phyloP scores from a whole-genome alignment of 768 basidiomycete genomes.

The Suillus subaureus region DNA sequence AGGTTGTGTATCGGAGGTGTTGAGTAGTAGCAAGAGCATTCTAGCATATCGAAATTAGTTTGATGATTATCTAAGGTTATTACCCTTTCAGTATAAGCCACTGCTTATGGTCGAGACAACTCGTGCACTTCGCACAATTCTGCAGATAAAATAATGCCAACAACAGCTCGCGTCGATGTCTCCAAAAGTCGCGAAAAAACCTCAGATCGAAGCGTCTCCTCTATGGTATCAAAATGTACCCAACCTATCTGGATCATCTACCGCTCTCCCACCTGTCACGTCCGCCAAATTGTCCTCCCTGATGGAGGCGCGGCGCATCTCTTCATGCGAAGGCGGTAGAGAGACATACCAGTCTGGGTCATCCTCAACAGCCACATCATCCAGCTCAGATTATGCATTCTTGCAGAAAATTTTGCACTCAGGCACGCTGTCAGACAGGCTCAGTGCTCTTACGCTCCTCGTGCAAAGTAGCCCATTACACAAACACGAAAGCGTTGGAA shows the following conservation, averaged over 20 bases:
- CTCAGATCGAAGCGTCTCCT: slow-evolving; percentile 38
- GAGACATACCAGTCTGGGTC: slow-evolving; percentile 54
- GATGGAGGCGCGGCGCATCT: slow-evolving; percentile 44
- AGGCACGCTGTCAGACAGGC: slow-evolving; percentile 89
- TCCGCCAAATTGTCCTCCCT: slow-evolving; percentile 48
- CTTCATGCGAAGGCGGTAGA: slow-evolving; percentile 48
- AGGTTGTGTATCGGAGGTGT: background rate
- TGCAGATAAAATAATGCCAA: slow-evolving; percentile 15
- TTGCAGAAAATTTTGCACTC: slow-evolving; percentile 82
- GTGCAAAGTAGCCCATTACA: slow-evolving; percentile 89
- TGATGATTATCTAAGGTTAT: too few relatives aligned
- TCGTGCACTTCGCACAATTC: background rate
- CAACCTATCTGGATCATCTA: slow-evolving; percentile 36
- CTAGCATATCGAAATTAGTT: too few relatives aligned
- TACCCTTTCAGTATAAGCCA: too few relatives aligned
- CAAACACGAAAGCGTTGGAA: slow-evolving; percentile 79
- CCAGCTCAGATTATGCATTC: slow-evolving; percentile 78
- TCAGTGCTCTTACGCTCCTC: slow-evolving; percentile 87
- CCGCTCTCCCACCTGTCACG: slow-evolving; percentile 37
- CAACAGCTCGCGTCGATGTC: slow-evolving; percentile 9
- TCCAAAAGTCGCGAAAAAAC: slow-evolving; percentile 6
- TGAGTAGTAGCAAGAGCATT: too few relatives aligned
- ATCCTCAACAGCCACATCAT: slow-evolving; percentile 42
- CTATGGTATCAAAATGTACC: slow-evolving; percentile 59
- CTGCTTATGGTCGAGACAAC: too few relatives aligned